phyloP scores from a whole-genome alignment of 106 monocot genomes.

The Dendrobium nobile region DNA sequence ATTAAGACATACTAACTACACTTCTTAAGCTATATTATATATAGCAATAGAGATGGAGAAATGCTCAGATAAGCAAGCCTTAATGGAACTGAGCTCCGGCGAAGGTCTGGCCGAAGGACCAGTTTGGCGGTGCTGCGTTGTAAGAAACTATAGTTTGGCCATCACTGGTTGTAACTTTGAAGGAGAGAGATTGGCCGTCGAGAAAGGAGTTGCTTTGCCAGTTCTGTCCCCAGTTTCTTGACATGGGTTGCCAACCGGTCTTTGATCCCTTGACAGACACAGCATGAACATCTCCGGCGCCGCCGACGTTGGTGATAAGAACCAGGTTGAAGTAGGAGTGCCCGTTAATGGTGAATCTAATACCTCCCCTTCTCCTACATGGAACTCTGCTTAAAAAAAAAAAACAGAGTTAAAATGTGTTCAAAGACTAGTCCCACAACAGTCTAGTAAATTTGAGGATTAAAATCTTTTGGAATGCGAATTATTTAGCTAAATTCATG shows the following conservation, averaged over 20 bases:
- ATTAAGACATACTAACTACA: not conserved
- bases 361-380: constrained; percentile 50
- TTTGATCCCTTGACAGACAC: constrained; percentile 43
- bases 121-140: constrained; percentile 42
- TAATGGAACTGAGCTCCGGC: constrained; percentile 38
- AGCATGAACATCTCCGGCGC: constrained; percentile 42
- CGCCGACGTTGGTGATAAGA: constrained; percentile 51
- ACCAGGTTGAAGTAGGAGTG: constrained; percentile 70
- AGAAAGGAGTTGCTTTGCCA: constrained; percentile 50
- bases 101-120: constrained; percentile 65
- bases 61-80: not conserved
- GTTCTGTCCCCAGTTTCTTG: constrained; percentile 66
- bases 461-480: not conserved
- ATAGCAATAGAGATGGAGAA: not conserved
- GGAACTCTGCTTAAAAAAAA: constrained; percentile 29
- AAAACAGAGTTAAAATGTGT: not conserved
- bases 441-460: too few relatives aligned
- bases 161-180: constrained; percentile 40
- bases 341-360: constrained; percentile 60
- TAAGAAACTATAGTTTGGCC: constrained; percentile 36
- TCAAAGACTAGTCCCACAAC: not conserved
- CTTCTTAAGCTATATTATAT: not conserved
- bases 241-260: constrained; percentile 55
- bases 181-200: constrained; percentile 44
- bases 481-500: too few relatives aligned